Evolutionary conservation across 1,284 basidiomycete species (phyloP), one percentile per base, ranked within the genome.

Genomic region (Tausonia pullulans): DNA sequence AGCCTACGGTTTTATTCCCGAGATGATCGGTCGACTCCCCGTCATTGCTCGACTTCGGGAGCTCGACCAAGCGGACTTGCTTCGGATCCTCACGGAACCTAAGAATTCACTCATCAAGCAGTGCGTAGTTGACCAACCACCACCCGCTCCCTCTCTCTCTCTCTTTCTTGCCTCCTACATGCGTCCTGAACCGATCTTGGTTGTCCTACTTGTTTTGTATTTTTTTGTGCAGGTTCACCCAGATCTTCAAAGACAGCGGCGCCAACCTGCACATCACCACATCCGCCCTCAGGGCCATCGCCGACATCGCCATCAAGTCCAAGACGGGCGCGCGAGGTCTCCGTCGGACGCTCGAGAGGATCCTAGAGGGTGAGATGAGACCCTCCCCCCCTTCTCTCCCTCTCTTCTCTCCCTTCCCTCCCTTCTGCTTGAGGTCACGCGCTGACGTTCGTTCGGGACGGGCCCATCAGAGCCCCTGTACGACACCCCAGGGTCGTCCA

Each of bases 1-100:
- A 10, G 83, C 85, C 79, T 97, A 87, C 70, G 93, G 94, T 0
- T 87, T 96, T 68, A 97, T 98, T 65, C 94, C 94, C 8, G 94
- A 96, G 76, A 74, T 58, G 56, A 72, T 67, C 14, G 39, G 27
- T 44, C 87, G 94, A 45, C 77, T 96, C 16, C 94, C 94, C 4
- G 87, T 90, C 46, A 81, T 93, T 51, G 90, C 92, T 0, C 85
- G 90, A 0, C 81, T 98, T 9, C 78, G 86, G 13, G 85, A 89
- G 4, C 80, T 98, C 2, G 79, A 74, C 73, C 83, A 77, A 71
- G 80, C 71, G 62, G 94, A 97, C 73, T 81, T 98, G 8, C 82
- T 92, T n/a, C 83, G 86, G 10, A 89, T 98, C 66, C 80, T 98
- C 56, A 91, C 87, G 0, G 92, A 97, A 71, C 92, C 97, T 53